phyloP scores from a whole-genome alignment of 768 basidiomycete genomes.

The Macrolepiota fuliginosa region DNA sequence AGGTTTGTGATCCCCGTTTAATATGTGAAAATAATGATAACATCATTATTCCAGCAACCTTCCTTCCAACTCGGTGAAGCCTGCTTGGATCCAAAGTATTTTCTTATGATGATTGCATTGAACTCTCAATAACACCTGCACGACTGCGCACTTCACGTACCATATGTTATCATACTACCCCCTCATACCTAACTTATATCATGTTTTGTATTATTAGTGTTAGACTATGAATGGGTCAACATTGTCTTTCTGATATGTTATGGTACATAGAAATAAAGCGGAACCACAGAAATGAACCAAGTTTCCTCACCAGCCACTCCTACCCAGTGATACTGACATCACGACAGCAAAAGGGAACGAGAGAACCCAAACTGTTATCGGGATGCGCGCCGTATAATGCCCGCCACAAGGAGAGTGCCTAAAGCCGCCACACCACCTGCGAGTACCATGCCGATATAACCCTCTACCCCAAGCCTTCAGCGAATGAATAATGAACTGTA shows the following conservation, averaged over 20 bases:
- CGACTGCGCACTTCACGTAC: neutral
- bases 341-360: neutral
- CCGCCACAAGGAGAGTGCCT: constrained; percentile 70
- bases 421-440: constrained; percentile 88
- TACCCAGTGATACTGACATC: neutral
- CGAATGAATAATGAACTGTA: neutral
- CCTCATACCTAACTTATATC: constrained; percentile 3
- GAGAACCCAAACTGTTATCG: constrained; percentile 38
- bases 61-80: constrained; percentile 54
- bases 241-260: constrained; percentile 10
- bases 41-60: constrained; percentile 39
- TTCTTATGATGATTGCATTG: neutral
- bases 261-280: constrained; percentile 3
- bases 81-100: neutral
- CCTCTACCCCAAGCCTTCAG: constrained; percentile 53
- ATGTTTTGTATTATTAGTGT: neutral
- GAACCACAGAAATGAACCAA: neutral
- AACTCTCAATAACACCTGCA: neutral
- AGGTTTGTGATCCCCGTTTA: constrained; percentile 34
- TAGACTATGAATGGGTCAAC: neutral
- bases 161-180: neutral
- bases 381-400: constrained; percentile 81
- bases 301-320: neutral
- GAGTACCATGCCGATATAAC: constrained; percentile 98
- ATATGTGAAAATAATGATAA: constrained; percentile 12